These are phyloP conservation scores for Heritiera fomes DNA, from an alignment of 345 rosid genomes.

Conservation along the genomic window DNA sequence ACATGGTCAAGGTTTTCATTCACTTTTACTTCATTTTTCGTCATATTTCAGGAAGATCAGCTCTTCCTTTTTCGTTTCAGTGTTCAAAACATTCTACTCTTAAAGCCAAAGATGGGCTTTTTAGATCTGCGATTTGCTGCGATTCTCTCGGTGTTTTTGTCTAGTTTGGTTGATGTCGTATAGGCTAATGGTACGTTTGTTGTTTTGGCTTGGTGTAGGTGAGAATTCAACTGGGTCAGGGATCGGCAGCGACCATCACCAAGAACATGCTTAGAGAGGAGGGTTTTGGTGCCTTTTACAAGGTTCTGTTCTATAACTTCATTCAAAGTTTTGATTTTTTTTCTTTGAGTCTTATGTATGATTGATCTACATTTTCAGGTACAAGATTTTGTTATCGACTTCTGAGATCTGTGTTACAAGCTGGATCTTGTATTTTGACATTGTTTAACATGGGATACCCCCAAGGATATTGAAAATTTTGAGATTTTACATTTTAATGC, in stretches of 20 bases:
- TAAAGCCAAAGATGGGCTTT: slow-evolving; percentile 6
- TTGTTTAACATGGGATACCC: not conserved
- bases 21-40: not conserved
- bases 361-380: slow-evolving; percentile 3
- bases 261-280: slow-evolving; percentile 80
- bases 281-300: slow-evolving; percentile 89
- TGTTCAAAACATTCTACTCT: slow-evolving; percentile 13
- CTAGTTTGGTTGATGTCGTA: not conserved
- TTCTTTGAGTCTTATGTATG: not conserved
- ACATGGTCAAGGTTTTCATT: slow-evolving; percentile 81
- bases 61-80: not conserved
- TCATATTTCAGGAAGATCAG: slow-evolving; percentile 1
- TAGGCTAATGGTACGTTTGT: slow-evolving; percentile 16
- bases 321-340: not conserved
- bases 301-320: slow-evolving; percentile 45
- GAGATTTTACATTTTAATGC: not conserved
- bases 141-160: slow-evolving; percentile 33
- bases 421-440: not conserved
- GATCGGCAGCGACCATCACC: slow-evolving; percentile 78
- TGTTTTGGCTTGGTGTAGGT: slow-evolving; percentile 54
- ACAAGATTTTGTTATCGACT: not conserved
- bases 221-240: slow-evolving; percentile 98
- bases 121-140: slow-evolving; percentile 19
- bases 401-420: not conserved
- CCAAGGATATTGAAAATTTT: not conserved